Evolutionary conservation across 2,329 filamentous ascomycete species (phyloP).

Genomic region (Ophiostoma fasciatum): DNA sequence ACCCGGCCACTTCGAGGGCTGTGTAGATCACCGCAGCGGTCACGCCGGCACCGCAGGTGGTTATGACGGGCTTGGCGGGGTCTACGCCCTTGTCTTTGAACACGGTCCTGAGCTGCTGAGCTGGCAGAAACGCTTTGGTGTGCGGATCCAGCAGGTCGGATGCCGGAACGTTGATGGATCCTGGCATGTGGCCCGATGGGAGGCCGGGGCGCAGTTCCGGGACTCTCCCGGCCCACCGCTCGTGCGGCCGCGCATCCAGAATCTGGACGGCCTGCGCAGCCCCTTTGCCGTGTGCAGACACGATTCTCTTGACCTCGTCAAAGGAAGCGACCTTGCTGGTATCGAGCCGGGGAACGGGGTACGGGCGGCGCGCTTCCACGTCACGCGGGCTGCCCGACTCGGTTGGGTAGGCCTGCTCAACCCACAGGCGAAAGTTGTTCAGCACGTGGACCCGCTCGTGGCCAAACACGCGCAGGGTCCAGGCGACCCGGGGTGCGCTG

Average conservation of each 20-base stretch:
- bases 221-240: slow-evolving; percentile 66
- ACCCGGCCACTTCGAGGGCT: slow-evolving; percentile 65
- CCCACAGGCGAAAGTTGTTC: slow-evolving; percentile 89
- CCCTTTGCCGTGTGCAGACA: slow-evolving; percentile 63
- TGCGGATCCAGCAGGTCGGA: slow-evolving; percentile 63
- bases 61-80: slow-evolving; percentile 64
- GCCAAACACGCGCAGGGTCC: slow-evolving; percentile 82
- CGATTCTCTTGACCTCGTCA: slow-evolving; percentile 67
- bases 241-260: slow-evolving; percentile 67
- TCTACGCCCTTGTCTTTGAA: slow-evolving; percentile 69
- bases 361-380: slow-evolving; percentile 45
- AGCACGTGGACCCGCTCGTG: slow-evolving; percentile 76
- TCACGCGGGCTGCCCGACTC: slow-evolving; percentile 60
- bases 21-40: slow-evolving; percentile 83
- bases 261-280: slow-evolving; percentile 74
- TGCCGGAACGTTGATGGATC: slow-evolving; percentile 73
- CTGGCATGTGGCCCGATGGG: slow-evolving; percentile 79
- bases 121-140: slow-evolving; percentile 64
- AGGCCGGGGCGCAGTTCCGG: slow-evolving; percentile 77
- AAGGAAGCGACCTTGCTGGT: slow-evolving; percentile 57
- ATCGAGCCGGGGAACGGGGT: slow-evolving; percentile 46
- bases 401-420: slow-evolving; percentile 63
- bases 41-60: slow-evolving; percentile 82
- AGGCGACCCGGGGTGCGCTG: slow-evolving; percentile 80
- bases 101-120: slow-evolving; percentile 57